phyloP scores from a whole-genome alignment of 2,329 filamentous ascomycete species.

The Cladosporium sp. region DNA sequence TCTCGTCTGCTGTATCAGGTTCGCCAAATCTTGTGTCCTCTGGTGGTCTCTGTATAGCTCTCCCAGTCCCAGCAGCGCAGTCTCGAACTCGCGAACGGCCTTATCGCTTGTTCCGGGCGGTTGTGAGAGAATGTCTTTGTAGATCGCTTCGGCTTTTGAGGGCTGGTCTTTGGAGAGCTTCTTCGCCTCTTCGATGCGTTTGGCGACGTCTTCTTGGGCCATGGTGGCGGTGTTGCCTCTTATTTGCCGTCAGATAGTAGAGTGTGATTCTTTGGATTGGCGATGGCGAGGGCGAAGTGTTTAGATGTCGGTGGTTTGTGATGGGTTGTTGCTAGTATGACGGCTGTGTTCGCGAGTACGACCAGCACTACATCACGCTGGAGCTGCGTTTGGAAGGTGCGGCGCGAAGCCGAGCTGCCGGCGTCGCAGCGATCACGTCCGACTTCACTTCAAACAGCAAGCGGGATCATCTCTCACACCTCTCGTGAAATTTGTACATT shows the following conservation, averaged over 20 bases:
- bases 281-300: background rate
- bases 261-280: too few relatives aligned
- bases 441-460: too few relatives aligned
- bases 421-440: too few relatives aligned
- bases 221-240: conserved; percentile 26
- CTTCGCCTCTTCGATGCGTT: conserved; percentile 82
- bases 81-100: conserved; percentile 86
- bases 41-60: conserved; percentile 88
- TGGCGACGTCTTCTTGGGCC: conserved; percentile 48
- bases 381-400: background rate
- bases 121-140: conserved; percentile 82
- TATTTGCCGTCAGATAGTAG: too few relatives aligned
- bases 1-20: conserved; percentile 83
- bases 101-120: conserved; percentile 79
- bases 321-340: background rate
- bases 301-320: background rate
- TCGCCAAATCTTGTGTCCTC: conserved; percentile 75
- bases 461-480: too few relatives aligned
- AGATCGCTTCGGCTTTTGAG: conserved; percentile 75
- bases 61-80: conserved; percentile 78
- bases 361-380: background rate
- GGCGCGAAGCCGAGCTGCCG: background rate
- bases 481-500: too few relatives aligned
- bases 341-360: background rate
- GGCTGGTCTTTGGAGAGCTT: conserved; percentile 74